A percentile compares a stretch with the other conserved stretches of the same genome.
Conservation (phyloP, 2,329 filamentous ascomycete genomes). For the Zasmidium citrigriseum region DNA sequence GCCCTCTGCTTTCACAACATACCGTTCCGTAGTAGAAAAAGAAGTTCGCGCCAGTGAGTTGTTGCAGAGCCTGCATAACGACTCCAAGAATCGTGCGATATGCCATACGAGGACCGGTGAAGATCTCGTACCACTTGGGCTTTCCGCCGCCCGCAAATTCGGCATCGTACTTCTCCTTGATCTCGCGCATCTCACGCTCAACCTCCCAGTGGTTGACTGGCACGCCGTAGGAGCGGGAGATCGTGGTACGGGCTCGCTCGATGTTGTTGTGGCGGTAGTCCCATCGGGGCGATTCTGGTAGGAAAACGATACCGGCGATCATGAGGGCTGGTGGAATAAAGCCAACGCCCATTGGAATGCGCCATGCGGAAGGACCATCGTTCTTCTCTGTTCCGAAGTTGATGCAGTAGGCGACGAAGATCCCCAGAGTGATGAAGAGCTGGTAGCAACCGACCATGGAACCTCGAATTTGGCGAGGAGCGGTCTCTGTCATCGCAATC, state of each 20-base stretch:
- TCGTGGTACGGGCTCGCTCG: constrained; percentile 52
- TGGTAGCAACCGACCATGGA: constrained; percentile 66
- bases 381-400: constrained; percentile 62
- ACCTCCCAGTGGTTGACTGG: constrained; percentile 57
- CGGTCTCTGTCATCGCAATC: no score
- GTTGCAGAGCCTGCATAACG: constrained; percentile 64
- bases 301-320: constrained; percentile 54
- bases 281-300: constrained; percentile 60
- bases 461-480: constrained; percentile 65
- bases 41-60: constrained; percentile 69
- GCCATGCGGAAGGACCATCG: constrained; percentile 57
- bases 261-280: constrained; percentile 58
- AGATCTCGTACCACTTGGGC: constrained; percentile 65
- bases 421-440: constrained; percentile 69
- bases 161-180: constrained; percentile 57
- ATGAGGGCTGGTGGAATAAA: constrained; percentile 60
- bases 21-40: constrained; percentile 45
- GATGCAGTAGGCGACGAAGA: constrained; percentile 52
- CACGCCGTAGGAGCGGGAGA: constrained; percentile 58
- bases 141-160: constrained; percentile 51
- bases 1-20: background rate
- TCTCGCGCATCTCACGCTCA: constrained; percentile 55
- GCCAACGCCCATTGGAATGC: constrained; percentile 63
- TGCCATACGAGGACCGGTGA: constrained; percentile 66
- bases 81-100: constrained; percentile 66